phyloP scores from a whole-genome alignment of 1,139 yeast genomes.

The Suhomyces coccinellae region DNA sequence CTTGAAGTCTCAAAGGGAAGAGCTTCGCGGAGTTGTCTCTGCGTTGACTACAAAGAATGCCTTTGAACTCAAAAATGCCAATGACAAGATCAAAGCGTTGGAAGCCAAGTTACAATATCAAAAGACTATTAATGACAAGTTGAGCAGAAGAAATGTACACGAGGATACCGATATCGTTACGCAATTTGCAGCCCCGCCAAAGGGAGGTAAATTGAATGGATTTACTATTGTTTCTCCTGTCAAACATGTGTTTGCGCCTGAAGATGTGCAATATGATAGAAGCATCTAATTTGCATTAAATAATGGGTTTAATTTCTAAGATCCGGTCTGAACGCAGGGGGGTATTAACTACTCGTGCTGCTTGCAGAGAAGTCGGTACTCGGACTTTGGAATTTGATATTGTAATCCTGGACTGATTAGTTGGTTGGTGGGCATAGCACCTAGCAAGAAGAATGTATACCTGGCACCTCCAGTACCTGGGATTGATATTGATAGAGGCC shows the following conservation, averaged over 20 bases:
- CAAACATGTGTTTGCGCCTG: slow-evolving; percentile 29
- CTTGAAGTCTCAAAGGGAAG: slow-evolving; percentile 56
- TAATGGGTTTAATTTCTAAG: too few relatives aligned
- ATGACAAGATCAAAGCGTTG: slow-evolving; percentile 44
- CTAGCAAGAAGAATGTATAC: too few relatives aligned
- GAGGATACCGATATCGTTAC: slow-evolving; percentile 4
- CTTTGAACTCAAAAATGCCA: slow-evolving; percentile 38
- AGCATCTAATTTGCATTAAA: too few relatives aligned
- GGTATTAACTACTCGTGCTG: too few relatives aligned
- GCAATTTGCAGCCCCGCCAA: slow-evolving; percentile 7
- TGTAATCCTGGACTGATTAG: too few relatives aligned
- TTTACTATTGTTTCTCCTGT: slow-evolving; percentile 44
- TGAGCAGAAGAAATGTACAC: slow-evolving; percentile 25
- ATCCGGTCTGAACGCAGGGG: too few relatives aligned
- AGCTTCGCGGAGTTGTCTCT: slow-evolving; percentile 54
- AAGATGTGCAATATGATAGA: neutral
- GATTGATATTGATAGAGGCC: slow-evolving; percentile 46
- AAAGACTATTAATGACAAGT: slow-evolving; percentile 35
- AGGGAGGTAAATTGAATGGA: slow-evolving; percentile 46
- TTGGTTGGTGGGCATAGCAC: too few relatives aligned
- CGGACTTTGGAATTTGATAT: too few relatives aligned
- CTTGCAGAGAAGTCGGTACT: too few relatives aligned
- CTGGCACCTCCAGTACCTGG: too few relatives aligned
- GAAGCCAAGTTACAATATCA: slow-evolving; percentile 42
- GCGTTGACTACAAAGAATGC: slow-evolving; percentile 38